A percentile compares a stretch with the other conserved stretches of the same genome.
These are phyloP conservation scores for Trichophyton schoenleinii DNA, from an alignment of 2,329 filamentous ascomycete genomes.

Conservation along the genomic window DNA sequence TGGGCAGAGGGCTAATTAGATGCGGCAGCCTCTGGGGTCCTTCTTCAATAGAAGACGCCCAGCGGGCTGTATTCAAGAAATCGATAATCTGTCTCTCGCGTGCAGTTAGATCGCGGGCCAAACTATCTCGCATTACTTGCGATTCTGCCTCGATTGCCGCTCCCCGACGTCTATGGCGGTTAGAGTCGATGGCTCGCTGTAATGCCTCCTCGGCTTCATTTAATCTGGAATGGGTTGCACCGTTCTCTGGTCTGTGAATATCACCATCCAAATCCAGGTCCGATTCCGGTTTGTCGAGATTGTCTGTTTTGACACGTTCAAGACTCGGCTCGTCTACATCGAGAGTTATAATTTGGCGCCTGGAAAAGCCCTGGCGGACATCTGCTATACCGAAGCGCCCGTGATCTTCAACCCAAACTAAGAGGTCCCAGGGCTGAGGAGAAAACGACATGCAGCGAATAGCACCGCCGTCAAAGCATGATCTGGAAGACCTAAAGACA, in stretches of 20 bases:
- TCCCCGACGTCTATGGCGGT: slow-evolving; percentile 6
- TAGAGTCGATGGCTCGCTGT: neutral
- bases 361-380: slow-evolving; percentile 34
- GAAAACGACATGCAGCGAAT: slow-evolving; percentile 87
- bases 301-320: slow-evolving; percentile 24
- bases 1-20: slow-evolving; percentile 20
- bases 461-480: slow-evolving; percentile 58
- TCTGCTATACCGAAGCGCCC: slow-evolving; percentile 37
- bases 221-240: neutral
- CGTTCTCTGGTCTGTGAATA: neutral
- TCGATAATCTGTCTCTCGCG: slow-evolving; percentile 34
- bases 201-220: neutral
- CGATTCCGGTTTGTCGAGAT: slow-evolving; percentile 18
- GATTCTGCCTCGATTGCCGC: slow-evolving; percentile 15
- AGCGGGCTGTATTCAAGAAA: slow-evolving; percentile 31
- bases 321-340: slow-evolving; percentile 24
- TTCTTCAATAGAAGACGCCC: slow-evolving; percentile 20
- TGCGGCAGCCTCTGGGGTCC: slow-evolving; percentile 17
- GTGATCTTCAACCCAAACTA: slow-evolving; percentile 89
- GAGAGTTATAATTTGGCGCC: slow-evolving; percentile 32
- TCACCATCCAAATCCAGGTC: slow-evolving; percentile 9
- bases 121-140: slow-evolving; percentile 23
- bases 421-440: slow-evolving; percentile 74
- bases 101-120: slow-evolving; percentile 29
- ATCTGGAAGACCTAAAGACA: slow-evolving; percentile 64